Base-by-base conservation (phyloP, 129 eudicot genomes). In the Saussurea involucrata region DNA sequence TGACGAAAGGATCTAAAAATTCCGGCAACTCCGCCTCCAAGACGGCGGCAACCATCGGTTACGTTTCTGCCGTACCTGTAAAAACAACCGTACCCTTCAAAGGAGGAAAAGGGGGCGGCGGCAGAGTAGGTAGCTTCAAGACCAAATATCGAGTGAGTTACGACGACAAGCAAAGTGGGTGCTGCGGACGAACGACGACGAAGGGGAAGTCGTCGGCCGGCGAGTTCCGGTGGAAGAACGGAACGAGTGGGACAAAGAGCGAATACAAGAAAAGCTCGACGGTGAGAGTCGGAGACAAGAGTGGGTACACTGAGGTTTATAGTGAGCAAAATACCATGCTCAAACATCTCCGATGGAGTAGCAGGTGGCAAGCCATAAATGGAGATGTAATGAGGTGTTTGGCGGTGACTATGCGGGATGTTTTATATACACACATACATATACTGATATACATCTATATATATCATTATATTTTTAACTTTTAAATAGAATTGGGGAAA, bases 231-330 rank as follows among this genome's bases (percentile, higher is more conserved):
- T 75, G 71, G 65, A 80, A 71, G 49, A 76, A 67, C 18, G 72
- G 78, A 8, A 77, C 74, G 11, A 66, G 84, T 22, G 85, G 86
- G 2, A 42, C 53, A 17, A 64, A 73, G 78, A 73, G 18, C 25
- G 85, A 82, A 68, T 33, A 31, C 53, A 46, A 36, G 37, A 33
- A 24, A 17, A 70, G 63, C 32, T 60, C 77, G 4, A 82, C 82
- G 27, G 73, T 70, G n/a, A n/a, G n/a, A n/a, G n/a, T n/a, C n/a
- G n/a, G n/a, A n/a, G n/a, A n/a, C n/a, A n/a, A n/a, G n/a, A 55
- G 66, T 5, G 86, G 86, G 0, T 82, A 72, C 75, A 77, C 79
- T 1, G 86, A 82, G 71, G 58, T 53, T 24, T 65, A 57, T 18
- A 36, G 11, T 24, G 78, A 77, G 63, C 75, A 71, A n/a, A n/a